Base-by-base conservation (phyloP, 2,329 filamentous ascomycete genomes). In the Fusarium lateritium region DNA sequence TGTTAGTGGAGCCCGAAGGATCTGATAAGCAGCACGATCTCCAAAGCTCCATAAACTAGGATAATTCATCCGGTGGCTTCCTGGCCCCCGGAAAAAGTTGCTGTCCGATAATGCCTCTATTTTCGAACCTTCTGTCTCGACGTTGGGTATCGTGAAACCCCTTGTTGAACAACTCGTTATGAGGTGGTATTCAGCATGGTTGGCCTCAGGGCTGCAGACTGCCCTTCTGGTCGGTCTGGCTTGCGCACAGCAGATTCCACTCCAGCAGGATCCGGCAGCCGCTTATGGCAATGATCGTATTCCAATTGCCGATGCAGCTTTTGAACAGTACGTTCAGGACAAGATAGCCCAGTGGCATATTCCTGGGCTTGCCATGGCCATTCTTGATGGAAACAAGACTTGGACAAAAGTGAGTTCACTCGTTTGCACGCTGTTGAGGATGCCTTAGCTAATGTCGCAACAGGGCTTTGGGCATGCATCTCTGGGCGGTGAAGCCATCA, bases 311-410 rank as follows among this genome's bases (percentile, higher is more conserved):
- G 44, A 57, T 42, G 55, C 39, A 6, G 59, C 46, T 17, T 73
- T 73, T 55, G 66, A 73, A 45, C 43, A 56, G 26, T 73, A 62
- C 49, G 71, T 80, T 7, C 60, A 76, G 21, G 68, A 74, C 6
- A 66, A 77, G 3, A 75, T 65, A 36, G 43, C 21, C 2, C 33
- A 50, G 50, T 82, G 78, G 75, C 76, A 83, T 56, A 77, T 81
- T 6, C 81, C 82, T 3, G 83, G 81, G 1, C 58, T 84, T 10
- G 75, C 82, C 3, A 76, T 85, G 17, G 79, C 80, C 0, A 71
- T 84, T 11, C 71, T 83, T 17, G 76, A 82, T 36, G 77, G 78
- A 0, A 73, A 82, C 11, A 63, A 78, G 15, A 79, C 77, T 6
- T 79, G 73, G 71, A 61, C 78, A 9, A 75, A 76, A 65, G 79